phyloP scores from a whole-genome alignment of 163 green algal genomes.

The Scenedesmus sp. region DNA sequence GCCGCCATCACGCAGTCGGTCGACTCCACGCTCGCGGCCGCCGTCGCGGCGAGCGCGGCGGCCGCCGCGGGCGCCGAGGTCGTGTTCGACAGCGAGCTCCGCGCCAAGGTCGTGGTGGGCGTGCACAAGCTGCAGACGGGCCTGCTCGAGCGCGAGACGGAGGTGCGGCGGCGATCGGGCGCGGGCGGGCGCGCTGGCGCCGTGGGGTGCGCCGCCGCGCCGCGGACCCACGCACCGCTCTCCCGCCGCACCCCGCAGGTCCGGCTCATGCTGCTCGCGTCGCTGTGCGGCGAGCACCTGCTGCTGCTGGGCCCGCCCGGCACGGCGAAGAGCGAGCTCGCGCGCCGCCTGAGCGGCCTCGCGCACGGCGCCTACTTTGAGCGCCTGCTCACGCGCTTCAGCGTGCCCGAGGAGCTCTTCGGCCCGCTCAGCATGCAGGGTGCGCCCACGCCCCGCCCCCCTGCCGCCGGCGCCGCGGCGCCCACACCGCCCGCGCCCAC shows the following conservation, averaged over 20 bases:
- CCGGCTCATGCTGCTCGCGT: slow-evolving; percentile 92
- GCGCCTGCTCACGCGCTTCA: slow-evolving; percentile 84
- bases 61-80: slow-evolving; percentile 13
- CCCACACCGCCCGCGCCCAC: too few relatives aligned
- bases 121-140: slow-evolving; percentile 75
- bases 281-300: slow-evolving; percentile 92
- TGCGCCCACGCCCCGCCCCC: slow-evolving; percentile 40
- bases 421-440: slow-evolving; percentile 81
- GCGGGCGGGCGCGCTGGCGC: too few relatives aligned
- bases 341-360: slow-evolving; percentile 66
- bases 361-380: slow-evolving; percentile 78
- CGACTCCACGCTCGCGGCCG: slow-evolving; percentile 40
- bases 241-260: slow-evolving; percentile 62
- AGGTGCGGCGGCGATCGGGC: slow-evolving; percentile 68
- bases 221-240: background rate
- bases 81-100: slow-evolving; percentile 45
- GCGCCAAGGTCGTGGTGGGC: slow-evolving; percentile 47
- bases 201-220: too few relatives aligned
- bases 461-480: too few relatives aligned
- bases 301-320: slow-evolving; percentile 92
- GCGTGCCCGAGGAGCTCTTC: slow-evolving; percentile 87
- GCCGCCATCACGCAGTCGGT: slow-evolving; percentile 60
- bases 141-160: slow-evolving; percentile 91
- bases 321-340: slow-evolving; percentile 86
- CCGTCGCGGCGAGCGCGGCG: slow-evolving; percentile 42